phyloP scores from a whole-genome alignment of 768 basidiomycete species.

The Serpula lacrymans region DNA sequence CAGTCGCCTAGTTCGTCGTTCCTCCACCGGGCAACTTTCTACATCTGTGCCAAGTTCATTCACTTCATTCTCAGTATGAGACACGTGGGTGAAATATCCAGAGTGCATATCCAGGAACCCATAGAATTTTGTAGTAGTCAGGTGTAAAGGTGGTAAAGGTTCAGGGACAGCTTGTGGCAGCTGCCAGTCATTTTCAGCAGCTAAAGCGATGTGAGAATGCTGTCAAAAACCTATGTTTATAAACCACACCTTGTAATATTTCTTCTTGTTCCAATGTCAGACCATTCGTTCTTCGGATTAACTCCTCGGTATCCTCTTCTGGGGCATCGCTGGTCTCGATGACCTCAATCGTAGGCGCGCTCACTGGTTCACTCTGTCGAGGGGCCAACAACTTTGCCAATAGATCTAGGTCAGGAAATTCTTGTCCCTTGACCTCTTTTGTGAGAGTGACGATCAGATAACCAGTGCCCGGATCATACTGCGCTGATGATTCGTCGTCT shows the following conservation, averaged over 20 bases:
- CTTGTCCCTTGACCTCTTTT: slow-evolving; percentile 63
- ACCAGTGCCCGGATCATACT: slow-evolving; percentile 78
- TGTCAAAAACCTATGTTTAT: background rate
- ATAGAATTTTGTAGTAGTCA: slow-evolving; percentile 50
- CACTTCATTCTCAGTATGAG: slow-evolving; percentile 76
- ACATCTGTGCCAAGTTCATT: slow-evolving; percentile 72
- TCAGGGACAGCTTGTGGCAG: slow-evolving; percentile 60
- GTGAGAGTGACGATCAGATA: slow-evolving; percentile 69
- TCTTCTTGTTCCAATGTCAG: slow-evolving; percentile 57
- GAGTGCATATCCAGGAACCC: slow-evolving; percentile 76
- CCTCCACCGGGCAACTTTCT: slow-evolving; percentile 49
- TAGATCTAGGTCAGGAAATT: slow-evolving; percentile 76
- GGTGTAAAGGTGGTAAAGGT: slow-evolving; percentile 32
- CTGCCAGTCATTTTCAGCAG: slow-evolving; percentile 77
- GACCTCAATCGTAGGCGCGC: slow-evolving; percentile 55
- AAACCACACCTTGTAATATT: slow-evolving; percentile 49
- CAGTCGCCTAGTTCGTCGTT: slow-evolving; percentile 52
- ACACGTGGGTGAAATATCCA: slow-evolving; percentile 71
- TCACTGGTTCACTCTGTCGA: slow-evolving; percentile 35
- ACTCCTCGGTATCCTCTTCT: slow-evolving; percentile 33
- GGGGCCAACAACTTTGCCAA: slow-evolving; percentile 77
- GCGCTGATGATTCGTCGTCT: slow-evolving; percentile 62
- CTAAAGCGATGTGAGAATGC: slow-evolving; percentile 34
- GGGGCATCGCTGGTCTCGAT: slow-evolving; percentile 27
- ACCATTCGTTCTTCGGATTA: slow-evolving; percentile 39